Base-by-base conservation (phyloP, 2,329 filamentous ascomycete species). In the Exserohilum turcica region DNA sequence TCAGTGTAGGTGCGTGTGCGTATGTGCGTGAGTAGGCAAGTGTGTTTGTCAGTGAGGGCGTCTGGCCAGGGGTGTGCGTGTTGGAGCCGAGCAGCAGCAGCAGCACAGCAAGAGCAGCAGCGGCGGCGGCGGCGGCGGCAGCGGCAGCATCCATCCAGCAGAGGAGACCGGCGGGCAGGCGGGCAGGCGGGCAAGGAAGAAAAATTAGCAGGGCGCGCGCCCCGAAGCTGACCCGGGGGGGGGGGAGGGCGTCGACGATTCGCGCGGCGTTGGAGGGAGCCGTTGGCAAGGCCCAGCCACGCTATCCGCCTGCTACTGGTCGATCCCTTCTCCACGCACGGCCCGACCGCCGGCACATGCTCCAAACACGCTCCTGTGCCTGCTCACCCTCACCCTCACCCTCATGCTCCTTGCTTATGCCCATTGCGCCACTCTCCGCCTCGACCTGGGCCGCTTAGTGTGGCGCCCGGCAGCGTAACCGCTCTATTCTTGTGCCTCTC, bases 211-310 rank as follows among this genome's bases (percentile, higher is more conserved):
- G 37, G 16, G 52, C 43, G 46, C 44, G 52, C 49, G 45, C 48
- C 36, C 51, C 57, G 55, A 54, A 43, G 49, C 46, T 54, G 46
- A 53, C 51, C 45, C 47, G 52, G 48, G 43, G n/a, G n/a, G n/a
- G n/a, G n/a, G n/a, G n/a, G n/a, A n/a, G n/a, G 52, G 33, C 38
- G 21, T 24, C 38, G 28, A 43, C n/a, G 49, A 32, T 29, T 45
- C 38, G 48, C 54, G 44, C 57, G 49, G 57, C 50, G 4, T 15
- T 63, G 49, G 48, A 50, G 44, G 49, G 52, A 57, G 57, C 53
- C 24, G 36, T 54, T 54, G 21, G 21, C 52, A 47, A 51, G 48
- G 57, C 52, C 28, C 38, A 56, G 37, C 21, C 45, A 31, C 39
- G 42, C 46, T 50, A 48, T 32, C 43, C 46, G 49, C 47, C 35